Percentiles rank a stretch among this genome's conserved stretches.
Evolutionary conservation across 306 rosid species (phyloP).

Genomic region (Acacia crassicarpa): DNA sequence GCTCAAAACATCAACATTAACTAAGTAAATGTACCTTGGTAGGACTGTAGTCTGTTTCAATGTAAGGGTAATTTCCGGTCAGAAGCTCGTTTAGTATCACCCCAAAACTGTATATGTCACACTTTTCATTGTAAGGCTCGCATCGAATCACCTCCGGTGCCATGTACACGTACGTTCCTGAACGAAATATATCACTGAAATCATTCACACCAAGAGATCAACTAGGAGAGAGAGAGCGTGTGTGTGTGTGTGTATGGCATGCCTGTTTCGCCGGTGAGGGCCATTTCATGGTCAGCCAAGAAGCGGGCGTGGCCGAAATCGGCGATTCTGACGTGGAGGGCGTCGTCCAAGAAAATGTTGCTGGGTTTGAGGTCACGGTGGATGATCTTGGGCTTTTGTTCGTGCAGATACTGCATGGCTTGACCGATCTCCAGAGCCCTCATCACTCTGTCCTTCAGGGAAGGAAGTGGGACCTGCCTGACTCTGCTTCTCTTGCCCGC

Average conservation of each 20-base stretch:
- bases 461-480: constrained; percentile 50
- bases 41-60: constrained; percentile 62
- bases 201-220: not conserved
- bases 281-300: constrained; percentile 54
- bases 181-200: not conserved
- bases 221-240: not conserved
- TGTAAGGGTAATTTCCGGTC: constrained; percentile 60
- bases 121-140: constrained; percentile 79
- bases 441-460: constrained; percentile 49
- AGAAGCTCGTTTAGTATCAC: constrained; percentile 67
- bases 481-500: constrained; percentile 45
- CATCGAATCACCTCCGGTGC: constrained; percentile 68
- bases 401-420: constrained; percentile 84
- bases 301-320: constrained; percentile 87
- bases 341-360: constrained; percentile 66
- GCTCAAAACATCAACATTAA: not conserved
- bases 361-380: constrained; percentile 78
- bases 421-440: constrained; percentile 66
- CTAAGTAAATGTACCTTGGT: constrained; percentile 42
- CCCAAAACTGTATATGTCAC: constrained; percentile 73
- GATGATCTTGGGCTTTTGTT: constrained; percentile 68
- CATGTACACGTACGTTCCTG: constrained; percentile 80
- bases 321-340: constrained; percentile 60
- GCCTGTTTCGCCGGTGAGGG: constrained; percentile 52
- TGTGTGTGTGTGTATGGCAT: not conserved